Percentiles rank a stretch among this genome's conserved stretches.
These are phyloP conservation scores for Candida xyloterini DNA, from an alignment of 805 yeast species.

Conservation along the genomic window DNA sequence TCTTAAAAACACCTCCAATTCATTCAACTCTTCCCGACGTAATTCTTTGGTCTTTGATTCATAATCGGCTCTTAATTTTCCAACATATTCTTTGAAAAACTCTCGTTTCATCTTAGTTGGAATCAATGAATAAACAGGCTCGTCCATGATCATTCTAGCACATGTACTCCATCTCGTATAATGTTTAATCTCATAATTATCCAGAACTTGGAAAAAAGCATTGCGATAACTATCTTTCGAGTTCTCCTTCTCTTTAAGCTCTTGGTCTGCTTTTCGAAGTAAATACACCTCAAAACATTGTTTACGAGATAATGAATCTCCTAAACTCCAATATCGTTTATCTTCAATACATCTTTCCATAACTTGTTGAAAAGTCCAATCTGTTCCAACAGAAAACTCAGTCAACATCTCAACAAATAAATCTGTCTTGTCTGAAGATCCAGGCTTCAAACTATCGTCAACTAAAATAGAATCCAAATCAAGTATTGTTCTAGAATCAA, in stretches of 20 bases:
- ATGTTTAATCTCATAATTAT: slow-evolving; percentile 43
- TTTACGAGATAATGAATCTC: slow-evolving; percentile 59
- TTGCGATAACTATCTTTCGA: slow-evolving; percentile 53
- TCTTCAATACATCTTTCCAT: slow-evolving; percentile 56
- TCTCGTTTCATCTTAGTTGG: slow-evolving; percentile 55
- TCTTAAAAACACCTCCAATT: slow-evolving; percentile 49
- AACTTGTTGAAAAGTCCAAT: slow-evolving; percentile 72
- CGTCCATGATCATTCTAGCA: slow-evolving; percentile 53
- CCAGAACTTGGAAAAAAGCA: slow-evolving; percentile 50
- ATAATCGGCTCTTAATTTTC: slow-evolving; percentile 35
- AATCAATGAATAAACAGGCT: slow-evolving; percentile 61
- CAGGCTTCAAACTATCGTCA: slow-evolving; percentile 1
- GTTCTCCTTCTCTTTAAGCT: slow-evolving; percentile 49
- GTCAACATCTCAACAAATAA: slow-evolving; percentile 54
- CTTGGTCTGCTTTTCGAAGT: slow-evolving; percentile 46
- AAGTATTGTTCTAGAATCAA: slow-evolving; percentile 10
- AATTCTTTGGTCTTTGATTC: slow-evolving; percentile 24
- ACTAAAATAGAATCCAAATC: slow-evolving; percentile 8
- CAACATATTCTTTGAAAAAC: slow-evolving; percentile 51
- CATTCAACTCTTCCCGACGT: slow-evolving; percentile 49
- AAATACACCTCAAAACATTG: slow-evolving; percentile 64
- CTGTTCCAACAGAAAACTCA: slow-evolving; percentile 58
- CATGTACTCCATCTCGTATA: slow-evolving; percentile 65
- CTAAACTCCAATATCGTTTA: slow-evolving; percentile 64
- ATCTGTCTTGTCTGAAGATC: background rate